phyloP scores from a whole-genome alignment of 2,329 filamentous ascomycete species.

The Sporothrix pallida region DNA sequence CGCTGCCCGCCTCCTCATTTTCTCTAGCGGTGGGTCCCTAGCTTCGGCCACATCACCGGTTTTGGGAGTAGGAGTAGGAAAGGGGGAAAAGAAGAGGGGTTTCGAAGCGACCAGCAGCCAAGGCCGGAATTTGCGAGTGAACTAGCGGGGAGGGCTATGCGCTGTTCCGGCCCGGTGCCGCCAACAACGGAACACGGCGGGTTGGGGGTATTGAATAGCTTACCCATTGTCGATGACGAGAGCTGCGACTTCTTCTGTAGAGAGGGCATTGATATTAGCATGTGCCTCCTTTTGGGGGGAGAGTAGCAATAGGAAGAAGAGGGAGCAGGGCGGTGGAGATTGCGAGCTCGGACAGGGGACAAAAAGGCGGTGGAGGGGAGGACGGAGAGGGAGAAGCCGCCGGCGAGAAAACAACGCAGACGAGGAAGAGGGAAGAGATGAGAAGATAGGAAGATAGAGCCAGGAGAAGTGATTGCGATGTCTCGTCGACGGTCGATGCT shows the following conservation, averaged over 20 bases:
- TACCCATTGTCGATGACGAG: constrained; percentile 99
- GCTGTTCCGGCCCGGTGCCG: not conserved
- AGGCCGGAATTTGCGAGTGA: not conserved
- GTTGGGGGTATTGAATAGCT: constrained; percentile 52
- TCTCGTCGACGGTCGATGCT: constrained; percentile 18
- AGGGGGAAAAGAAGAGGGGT: constrained; percentile 26
- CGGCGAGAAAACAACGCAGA: constrained; percentile 5
- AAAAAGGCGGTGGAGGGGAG: constrained; percentile 34
- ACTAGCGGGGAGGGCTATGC: not conserved
- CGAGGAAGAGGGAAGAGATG: constrained; percentile 5
- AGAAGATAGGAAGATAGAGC: constrained; percentile 3
- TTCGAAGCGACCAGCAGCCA: constrained; percentile 21
- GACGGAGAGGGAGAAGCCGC: not conserved
- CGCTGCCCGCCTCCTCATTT: constrained; percentile 22
- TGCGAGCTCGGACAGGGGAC: constrained; percentile 17
- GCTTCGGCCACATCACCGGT: constrained; percentile 36
- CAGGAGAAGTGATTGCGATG: not conserved
- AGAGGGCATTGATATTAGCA: constrained; percentile 41
- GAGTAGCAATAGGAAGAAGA: not conserved
- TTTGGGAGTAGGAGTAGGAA: constrained; percentile 23
- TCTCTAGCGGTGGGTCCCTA: constrained; percentile 34
- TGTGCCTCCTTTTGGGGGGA: not conserved
- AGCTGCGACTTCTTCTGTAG: constrained; percentile 98
- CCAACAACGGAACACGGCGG: constrained; percentile 12
- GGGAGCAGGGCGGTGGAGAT: constrained; percentile 13